These are phyloP conservation scores for Suillus ampliporus DNA, from an alignment of 768 basidiomycete species.

Conservation along the genomic window DNA sequence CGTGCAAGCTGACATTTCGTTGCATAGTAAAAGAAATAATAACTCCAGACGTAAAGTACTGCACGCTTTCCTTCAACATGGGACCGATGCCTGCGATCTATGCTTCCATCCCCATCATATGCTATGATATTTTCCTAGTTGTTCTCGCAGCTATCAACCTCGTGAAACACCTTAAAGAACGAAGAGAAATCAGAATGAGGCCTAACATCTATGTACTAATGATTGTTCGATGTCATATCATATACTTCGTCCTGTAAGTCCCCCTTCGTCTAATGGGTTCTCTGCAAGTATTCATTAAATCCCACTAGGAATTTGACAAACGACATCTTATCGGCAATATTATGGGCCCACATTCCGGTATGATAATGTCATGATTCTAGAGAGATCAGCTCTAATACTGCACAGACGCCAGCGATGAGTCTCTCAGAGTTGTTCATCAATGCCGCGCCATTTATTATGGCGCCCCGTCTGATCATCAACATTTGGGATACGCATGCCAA, in stretches of 20 bases:
- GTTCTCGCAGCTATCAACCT: neutral
- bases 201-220: neutral
- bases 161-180: conserved; percentile 3
- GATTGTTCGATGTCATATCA: neutral
- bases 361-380: neutral
- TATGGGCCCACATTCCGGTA: conserved; percentile 2
- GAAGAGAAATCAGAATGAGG: neutral
- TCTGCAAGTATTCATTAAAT: neutral
- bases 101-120: neutral
- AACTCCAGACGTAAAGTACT: neutral
- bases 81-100: conserved; percentile 1
- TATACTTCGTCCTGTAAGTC: conserved; percentile 5
- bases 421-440: neutral
- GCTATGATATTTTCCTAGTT: neutral
- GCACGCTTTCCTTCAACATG: neutral
- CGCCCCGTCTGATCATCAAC: neutral
- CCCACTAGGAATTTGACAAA: neutral
- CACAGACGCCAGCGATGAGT: neutral
- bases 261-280: neutral
- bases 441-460: neutral
- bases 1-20: neutral
- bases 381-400: neutral
- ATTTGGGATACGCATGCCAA: neutral
- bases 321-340: neutral
- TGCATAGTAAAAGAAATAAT: conserved; percentile 2